Conservation (phyloP, 352 stramenopile genomes). For the Lagenidium sp. region DNA sequence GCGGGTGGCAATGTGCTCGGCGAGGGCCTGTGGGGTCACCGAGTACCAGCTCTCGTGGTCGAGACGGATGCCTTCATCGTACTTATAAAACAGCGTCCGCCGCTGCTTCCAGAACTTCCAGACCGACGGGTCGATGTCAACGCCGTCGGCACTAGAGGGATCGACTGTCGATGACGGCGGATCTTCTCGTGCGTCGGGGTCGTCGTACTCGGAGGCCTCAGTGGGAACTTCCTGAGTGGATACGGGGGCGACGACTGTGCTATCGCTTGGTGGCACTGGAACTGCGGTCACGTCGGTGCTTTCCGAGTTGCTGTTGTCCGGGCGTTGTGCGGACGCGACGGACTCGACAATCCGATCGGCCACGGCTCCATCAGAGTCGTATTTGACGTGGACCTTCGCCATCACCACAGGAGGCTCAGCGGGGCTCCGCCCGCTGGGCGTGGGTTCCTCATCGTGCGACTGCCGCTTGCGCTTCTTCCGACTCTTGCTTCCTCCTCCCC, state of each 20-base stretch:
- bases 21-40: constrained; percentile 88
- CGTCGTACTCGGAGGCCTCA: too few species aligned
- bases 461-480: constrained; percentile 9
- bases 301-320: constrained; percentile 4
- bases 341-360: constrained; percentile 27
- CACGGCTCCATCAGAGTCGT: constrained; percentile 57
- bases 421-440: neutral
- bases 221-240: too few species aligned
- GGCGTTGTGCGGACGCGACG: constrained; percentile 20
- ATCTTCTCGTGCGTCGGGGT: neutral
- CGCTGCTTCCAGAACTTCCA: constrained; percentile 90
- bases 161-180: too few species aligned
- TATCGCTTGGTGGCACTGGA: too few species aligned
- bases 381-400: constrained; percentile 55
- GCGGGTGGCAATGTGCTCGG: constrained; percentile 77
- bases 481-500: neutral
- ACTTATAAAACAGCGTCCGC: constrained; percentile 83
- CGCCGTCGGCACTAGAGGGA: too few species aligned
- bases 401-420: neutral
- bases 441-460: neutral
- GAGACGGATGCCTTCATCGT: constrained; percentile 87
- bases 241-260: too few species aligned
- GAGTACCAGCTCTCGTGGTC: constrained; percentile 93
- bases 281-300: neutral
- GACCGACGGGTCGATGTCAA: constrained; percentile 17